Evolutionary conservation across 768 basidiomycete genomes (phyloP).

Genomic region (Podaxis pistillaris): DNA sequence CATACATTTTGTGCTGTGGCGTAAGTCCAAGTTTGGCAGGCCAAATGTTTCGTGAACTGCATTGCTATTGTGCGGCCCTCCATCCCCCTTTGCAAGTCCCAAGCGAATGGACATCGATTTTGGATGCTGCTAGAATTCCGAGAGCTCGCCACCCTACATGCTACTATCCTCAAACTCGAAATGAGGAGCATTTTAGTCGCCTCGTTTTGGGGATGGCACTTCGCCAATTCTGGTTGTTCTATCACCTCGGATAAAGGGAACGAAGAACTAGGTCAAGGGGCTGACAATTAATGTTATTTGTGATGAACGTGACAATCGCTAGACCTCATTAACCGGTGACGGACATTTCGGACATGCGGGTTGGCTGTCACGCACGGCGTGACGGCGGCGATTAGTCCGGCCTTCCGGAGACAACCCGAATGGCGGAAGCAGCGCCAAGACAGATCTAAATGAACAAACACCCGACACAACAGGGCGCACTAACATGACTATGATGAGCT

Average conservation of each 20-base stretch:
- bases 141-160: background rate
- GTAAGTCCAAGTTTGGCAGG: background rate
- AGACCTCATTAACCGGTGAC: slow-evolving; percentile 2
- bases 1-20: background rate
- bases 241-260: slow-evolving; percentile 9
- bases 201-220: background rate
- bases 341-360: slow-evolving; percentile 5
- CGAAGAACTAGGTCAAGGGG: background rate
- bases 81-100: background rate
- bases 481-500: background rate
- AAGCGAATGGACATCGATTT: background rate
- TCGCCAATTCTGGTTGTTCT: slow-evolving; percentile 3
- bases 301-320: slow-evolving; percentile 3
- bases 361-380: slow-evolving; percentile 5
- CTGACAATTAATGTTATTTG: background rate
- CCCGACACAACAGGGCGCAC: background rate
- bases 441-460: background rate
- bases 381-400: background rate
- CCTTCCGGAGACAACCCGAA: background rate
- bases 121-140: background rate
- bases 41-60: background rate
- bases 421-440: background rate
- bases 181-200: background rate
- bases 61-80: background rate
- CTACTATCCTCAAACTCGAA: background rate